phyloP scores from a whole-genome alignment of 2,329 filamentous ascomycete species.

The Trichophaea hybrida region DNA sequence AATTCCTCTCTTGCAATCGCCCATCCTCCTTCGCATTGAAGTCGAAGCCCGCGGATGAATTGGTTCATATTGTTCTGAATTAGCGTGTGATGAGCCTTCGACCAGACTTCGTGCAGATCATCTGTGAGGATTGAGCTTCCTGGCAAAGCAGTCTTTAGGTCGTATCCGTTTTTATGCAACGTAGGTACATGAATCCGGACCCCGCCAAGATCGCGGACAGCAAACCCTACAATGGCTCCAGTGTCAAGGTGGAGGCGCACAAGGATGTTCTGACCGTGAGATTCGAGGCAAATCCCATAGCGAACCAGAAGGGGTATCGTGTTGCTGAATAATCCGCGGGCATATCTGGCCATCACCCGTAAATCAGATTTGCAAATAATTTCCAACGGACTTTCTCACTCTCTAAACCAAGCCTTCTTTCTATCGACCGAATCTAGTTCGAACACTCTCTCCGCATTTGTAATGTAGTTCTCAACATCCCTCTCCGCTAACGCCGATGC shows the following conservation, averaged over 20 bases:
- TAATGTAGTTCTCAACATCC: neutral
- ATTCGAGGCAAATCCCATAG: constrained; percentile 1
- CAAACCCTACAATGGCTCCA: constrained; percentile 4
- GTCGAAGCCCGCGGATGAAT: neutral
- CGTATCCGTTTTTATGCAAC: neutral
- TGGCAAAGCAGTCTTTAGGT: neutral
- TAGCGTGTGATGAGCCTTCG: neutral
- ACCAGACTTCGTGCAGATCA: neutral
- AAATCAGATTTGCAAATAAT: neutral
- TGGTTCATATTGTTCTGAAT: constrained; percentile 2
- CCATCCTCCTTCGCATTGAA: constrained; percentile 1
- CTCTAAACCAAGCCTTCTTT: constrained; percentile 3
- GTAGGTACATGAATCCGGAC: constrained; percentile 2
- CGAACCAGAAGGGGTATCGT: neutral
- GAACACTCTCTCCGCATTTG: constrained; percentile 4
- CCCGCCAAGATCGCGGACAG: constrained; percentile 5
- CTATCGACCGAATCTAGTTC: neutral
- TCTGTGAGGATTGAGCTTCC: neutral
- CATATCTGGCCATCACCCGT: neutral
- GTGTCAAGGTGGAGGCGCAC: constrained; percentile 2
- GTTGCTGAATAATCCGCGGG: neutral
- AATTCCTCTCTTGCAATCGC: neutral
- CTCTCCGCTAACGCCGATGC: neutral
- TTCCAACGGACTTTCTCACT: neutral
- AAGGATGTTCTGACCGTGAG: constrained; percentile 7